phyloP scores from a whole-genome alignment of 805 yeast genomes.

The Millerozyma miso region DNA sequence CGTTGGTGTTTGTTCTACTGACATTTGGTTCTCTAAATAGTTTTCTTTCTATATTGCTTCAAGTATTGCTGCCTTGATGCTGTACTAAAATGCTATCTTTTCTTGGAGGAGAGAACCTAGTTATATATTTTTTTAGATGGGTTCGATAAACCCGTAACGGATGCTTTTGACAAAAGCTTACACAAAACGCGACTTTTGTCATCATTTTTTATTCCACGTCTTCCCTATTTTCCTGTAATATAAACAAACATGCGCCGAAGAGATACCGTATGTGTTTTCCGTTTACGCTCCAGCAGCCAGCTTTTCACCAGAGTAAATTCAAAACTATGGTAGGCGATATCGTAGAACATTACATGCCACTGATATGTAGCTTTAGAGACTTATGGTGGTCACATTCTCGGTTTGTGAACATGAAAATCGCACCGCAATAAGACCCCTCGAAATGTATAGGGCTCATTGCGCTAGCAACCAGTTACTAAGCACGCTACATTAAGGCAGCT shows the following conservation, averaged over 20 bases:
- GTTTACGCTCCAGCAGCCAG: background rate
- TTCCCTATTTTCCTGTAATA: background rate
- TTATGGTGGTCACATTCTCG: too few species aligned
- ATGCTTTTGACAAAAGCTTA: background rate
- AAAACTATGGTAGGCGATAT: too few species aligned
- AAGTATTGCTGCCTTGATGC: background rate
- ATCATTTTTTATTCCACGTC: background rate
- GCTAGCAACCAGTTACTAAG: background rate
- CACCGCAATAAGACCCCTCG: background rate
- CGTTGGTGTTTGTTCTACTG: constrained; percentile 59
- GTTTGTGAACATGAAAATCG: too few species aligned
- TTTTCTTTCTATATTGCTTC: background rate
- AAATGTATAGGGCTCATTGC: background rate
- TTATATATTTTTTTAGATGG: background rate
- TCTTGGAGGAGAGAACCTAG: background rate
- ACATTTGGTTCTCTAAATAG: constrained; percentile 23
- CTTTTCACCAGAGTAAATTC: too few species aligned
- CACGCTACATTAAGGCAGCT: background rate
- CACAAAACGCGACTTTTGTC: background rate
- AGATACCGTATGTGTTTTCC: background rate
- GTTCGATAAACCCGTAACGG: background rate
- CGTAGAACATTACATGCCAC: too few species aligned
- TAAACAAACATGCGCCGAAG: background rate
- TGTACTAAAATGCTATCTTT: background rate
- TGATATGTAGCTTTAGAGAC: too few species aligned